A percentile compares a stretch with the other conserved stretches of the same genome.
phyloP scores from a whole-genome alignment of 345 rosid genomes.

The Bruguiera parviflora region DNA sequence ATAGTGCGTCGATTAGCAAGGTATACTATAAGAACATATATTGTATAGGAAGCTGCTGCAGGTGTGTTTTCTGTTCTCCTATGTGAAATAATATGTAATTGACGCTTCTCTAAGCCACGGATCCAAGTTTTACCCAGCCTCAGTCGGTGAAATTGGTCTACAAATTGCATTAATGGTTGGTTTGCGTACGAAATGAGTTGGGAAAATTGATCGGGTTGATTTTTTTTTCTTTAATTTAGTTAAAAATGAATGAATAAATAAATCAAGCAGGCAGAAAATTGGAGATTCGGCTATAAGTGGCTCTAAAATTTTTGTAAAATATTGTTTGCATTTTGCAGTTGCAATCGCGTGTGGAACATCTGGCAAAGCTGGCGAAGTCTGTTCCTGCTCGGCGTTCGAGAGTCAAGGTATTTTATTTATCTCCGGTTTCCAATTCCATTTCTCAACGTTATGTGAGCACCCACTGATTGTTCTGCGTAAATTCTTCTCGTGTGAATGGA shows the following conservation, averaged over 20 bases:
- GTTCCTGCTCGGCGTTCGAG: constrained; percentile 58
- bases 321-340: constrained; percentile 36
- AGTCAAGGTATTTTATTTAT: constrained; percentile 52
- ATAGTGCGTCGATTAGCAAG: constrained; percentile 51
- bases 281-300: neutral
- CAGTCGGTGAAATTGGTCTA: too few relatives aligned
- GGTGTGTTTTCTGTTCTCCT: too few relatives aligned
- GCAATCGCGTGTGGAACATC: constrained; percentile 49
- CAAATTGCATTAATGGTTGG: too few relatives aligned
- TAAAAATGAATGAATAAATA: too few relatives aligned
- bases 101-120: too few relatives aligned
- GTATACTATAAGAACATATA: constrained; percentile 20
- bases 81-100: too few relatives aligned
- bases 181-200: too few relatives aligned
- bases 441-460: neutral
- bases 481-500: neutral
- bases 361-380: constrained; percentile 47
- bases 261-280: too few relatives aligned
- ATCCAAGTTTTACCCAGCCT: too few relatives aligned
- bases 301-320: too few relatives aligned
- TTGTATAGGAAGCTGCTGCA: neutral
- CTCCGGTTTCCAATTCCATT: neutral
- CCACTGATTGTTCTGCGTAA: neutral
- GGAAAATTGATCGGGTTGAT: too few relatives aligned
- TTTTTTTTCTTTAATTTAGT: neutral